phyloP scores from a whole-genome alignment of 2,329 filamentous ascomycete species.

The Arthrobotrys iridis region DNA sequence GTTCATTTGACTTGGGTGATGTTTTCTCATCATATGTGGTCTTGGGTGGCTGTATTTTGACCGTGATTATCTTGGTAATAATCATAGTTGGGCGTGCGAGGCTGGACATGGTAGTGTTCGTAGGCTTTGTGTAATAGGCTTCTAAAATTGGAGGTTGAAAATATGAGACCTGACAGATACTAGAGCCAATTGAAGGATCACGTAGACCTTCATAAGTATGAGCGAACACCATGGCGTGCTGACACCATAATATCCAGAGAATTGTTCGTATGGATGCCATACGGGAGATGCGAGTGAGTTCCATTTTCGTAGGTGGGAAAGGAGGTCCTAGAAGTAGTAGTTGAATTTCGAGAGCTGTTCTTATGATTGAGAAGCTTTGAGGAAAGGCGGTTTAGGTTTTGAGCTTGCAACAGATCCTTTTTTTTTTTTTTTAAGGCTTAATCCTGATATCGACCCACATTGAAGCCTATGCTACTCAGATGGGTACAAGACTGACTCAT shows the following conservation, averaged over 20 bases:
- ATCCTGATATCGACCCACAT: no score
- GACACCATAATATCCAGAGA: not conserved
- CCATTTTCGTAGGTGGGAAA: not conserved
- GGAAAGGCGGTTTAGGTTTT: no score
- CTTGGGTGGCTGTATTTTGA: not conserved
- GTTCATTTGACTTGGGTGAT: not conserved
- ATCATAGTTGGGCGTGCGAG: not conserved
- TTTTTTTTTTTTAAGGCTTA: no score
- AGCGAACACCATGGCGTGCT: not conserved
- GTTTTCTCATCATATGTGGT: not conserved
- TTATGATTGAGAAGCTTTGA: no score
- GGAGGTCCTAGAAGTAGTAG: not conserved
- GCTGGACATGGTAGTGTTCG: not conserved
- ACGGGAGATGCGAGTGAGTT: not conserved
- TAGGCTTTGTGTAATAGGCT: no score
- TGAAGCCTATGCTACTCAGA: no score
- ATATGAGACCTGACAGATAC: not conserved
- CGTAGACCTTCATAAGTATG: not conserved
- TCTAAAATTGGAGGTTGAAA: not conserved
- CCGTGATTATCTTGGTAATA: not conserved
- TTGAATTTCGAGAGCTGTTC: no score
- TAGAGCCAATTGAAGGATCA: not conserved
- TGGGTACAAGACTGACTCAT: no score
- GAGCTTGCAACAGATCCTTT: not conserved
- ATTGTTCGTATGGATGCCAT: not conserved